phyloP scores from a whole-genome alignment of 352 stramenopile species.

The Blastocystis sp. region DNA sequence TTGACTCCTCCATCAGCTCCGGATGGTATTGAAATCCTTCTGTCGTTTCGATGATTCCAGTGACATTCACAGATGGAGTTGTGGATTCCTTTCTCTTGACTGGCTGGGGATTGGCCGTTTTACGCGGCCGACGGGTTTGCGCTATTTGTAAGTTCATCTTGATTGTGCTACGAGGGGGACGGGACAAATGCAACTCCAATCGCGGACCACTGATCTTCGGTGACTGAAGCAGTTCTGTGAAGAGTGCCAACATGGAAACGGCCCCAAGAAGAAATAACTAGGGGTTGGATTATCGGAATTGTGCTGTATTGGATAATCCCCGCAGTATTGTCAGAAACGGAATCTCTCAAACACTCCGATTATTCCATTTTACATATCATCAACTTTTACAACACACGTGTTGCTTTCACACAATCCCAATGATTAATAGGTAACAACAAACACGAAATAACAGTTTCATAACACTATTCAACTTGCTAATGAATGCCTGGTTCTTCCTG shows the following conservation, averaged over 20 bases:
- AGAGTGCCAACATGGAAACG: neutral
- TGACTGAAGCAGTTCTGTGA: neutral
- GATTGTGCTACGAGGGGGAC: neutral
- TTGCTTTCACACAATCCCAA: neutral
- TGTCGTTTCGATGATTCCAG: neutral
- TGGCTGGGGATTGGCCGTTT: neutral
- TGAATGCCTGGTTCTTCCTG: no score
- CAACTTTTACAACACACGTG: neutral
- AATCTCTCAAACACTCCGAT: no score
- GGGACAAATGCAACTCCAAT: neutral
- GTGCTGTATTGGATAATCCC: no score
- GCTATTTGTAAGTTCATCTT: neutral
- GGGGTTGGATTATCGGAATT: no score
- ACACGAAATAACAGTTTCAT: no score
- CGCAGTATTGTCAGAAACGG: no score
- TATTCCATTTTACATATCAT: no score
- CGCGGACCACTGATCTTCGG: slow-evolving; percentile 14
- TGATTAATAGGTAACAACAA: no score
- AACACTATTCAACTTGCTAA: no score
- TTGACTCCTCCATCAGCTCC: neutral
- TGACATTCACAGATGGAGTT: neutral
- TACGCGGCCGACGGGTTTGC: neutral
- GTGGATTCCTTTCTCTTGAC: neutral
- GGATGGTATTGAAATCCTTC: slow-evolving; percentile 18
- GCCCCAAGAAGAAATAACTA: no score